Evolutionary conservation across 805 yeast genomes (phyloP).

Genomic region (Yamadazyma sp.): DNA sequence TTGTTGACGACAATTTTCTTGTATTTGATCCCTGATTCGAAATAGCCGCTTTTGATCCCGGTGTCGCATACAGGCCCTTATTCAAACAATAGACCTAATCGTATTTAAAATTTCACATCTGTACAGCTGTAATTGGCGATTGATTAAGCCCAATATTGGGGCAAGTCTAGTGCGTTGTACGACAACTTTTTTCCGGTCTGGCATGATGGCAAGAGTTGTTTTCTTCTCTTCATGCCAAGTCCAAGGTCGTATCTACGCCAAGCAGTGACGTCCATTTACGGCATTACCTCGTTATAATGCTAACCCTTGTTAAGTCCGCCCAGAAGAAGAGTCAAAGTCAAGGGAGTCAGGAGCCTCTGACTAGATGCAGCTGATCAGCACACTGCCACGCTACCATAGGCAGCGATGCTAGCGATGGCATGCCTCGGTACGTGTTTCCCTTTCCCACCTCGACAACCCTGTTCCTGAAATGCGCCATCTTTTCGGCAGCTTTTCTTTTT

Average conservation of each 20-base stretch:
- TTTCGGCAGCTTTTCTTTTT: neutral
- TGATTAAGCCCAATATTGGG: neutral
- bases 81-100: neutral
- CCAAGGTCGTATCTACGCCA: too few species aligned
- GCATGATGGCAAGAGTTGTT: neutral
- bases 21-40: neutral
- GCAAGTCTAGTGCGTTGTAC: neutral
- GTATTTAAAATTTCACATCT: neutral
- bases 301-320: too few species aligned
- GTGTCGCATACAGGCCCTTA: neutral
- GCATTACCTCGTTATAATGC: too few species aligned
- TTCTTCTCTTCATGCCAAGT: too few species aligned
- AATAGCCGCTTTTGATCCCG: neutral
- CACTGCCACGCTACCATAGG: too few species aligned
- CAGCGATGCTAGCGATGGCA: too few species aligned
- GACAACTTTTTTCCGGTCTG: neutral
- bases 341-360: too few species aligned
- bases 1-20: constrained; percentile 1
- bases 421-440: too few species aligned
- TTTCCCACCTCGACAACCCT: too few species aligned
- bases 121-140: neutral
- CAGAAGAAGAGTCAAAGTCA: too few species aligned
- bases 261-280: too few species aligned
- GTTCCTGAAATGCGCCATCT: neutral
- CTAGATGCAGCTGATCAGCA: too few species aligned